Conservation (phyloP, 208 protist genomes). For the Acanthamoeba divionensis region DNA sequence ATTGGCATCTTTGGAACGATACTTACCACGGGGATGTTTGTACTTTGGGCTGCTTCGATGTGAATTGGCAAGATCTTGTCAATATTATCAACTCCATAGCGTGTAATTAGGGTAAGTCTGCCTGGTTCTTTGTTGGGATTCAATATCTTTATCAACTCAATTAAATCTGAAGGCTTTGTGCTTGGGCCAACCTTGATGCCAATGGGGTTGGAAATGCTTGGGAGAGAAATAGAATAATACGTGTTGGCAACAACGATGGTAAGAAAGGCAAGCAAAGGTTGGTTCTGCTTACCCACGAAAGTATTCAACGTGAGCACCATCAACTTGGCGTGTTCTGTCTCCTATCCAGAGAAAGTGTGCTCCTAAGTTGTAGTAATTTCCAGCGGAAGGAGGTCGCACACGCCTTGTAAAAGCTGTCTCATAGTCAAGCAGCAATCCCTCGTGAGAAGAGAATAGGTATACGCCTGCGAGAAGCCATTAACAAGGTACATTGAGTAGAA, state of each 20-base stretch:
- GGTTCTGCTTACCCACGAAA: conserved; percentile 73
- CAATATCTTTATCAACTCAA: conserved; percentile 67
- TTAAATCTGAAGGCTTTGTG: conserved; percentile 64
- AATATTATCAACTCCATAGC: conserved; percentile 64
- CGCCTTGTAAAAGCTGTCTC: conserved; percentile 70
- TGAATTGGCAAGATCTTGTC: conserved; percentile 51
- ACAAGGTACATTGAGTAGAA: not conserved
- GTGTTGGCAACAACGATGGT: no score
- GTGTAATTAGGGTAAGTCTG: conserved; percentile 66
- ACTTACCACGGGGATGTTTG: conserved; percentile 20
- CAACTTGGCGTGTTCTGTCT: conserved; percentile 76
- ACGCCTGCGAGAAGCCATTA: not conserved
- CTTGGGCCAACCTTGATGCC: conserved; percentile 75
- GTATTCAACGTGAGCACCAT: conserved; percentile 79
- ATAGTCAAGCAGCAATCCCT: conserved; percentile 76
- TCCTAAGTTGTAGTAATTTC: conserved; percentile 69
- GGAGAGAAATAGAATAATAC: no score
- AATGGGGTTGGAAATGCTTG: conserved; percentile 77
- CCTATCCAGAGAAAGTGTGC: conserved; percentile 82
- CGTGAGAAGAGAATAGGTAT: conserved; percentile 77
- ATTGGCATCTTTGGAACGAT: not conserved
- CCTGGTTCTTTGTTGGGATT: conserved; percentile 68
- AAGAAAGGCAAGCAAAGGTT: no score
- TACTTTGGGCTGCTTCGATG: conserved; percentile 62
- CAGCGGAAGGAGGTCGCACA: no score